Percentiles rank a stretch among this genome's conserved stretches.
Evolutionary conservation across 345 rosid genomes (phyloP).

Genomic region (Syzygium aqueum): DNA sequence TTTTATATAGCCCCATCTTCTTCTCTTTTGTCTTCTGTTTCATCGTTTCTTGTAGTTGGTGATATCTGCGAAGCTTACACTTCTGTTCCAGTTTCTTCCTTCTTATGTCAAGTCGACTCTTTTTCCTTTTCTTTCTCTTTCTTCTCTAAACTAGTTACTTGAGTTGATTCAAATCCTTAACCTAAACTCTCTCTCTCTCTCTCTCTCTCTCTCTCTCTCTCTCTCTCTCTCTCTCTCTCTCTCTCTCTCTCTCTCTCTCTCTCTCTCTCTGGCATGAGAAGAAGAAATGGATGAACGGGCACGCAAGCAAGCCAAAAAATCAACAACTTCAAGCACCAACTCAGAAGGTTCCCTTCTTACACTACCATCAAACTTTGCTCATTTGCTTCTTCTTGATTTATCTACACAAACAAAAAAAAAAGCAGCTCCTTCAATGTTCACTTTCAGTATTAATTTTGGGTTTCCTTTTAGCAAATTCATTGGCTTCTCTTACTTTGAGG

Average conservation of each 20-base stretch:
- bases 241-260: too few species aligned
- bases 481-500: not conserved
- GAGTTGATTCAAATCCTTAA: not conserved
- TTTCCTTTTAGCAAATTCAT: not conserved
- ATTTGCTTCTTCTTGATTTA: not conserved
- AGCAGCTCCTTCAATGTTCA: not conserved
- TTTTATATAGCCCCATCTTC: not conserved
- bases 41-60: not conserved
- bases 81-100: not conserved
- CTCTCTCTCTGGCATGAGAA: not conserved
- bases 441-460: not conserved
- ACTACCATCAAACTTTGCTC: not conserved
- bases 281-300: slow-evolving; percentile 1
- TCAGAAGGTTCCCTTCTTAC: slow-evolving; percentile 1
- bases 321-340: not conserved
- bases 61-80: not conserved
- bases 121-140: not conserved
- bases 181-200: not conserved
- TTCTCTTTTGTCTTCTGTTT: not conserved
- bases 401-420: too few species aligned
- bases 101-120: too few species aligned
- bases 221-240: not conserved
- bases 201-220: not conserved
- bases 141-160: not conserved
- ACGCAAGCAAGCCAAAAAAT: not conserved